Conservation (phyloP, 1,139 yeast genomes). For the Geotrichum restrictum region DNA sequence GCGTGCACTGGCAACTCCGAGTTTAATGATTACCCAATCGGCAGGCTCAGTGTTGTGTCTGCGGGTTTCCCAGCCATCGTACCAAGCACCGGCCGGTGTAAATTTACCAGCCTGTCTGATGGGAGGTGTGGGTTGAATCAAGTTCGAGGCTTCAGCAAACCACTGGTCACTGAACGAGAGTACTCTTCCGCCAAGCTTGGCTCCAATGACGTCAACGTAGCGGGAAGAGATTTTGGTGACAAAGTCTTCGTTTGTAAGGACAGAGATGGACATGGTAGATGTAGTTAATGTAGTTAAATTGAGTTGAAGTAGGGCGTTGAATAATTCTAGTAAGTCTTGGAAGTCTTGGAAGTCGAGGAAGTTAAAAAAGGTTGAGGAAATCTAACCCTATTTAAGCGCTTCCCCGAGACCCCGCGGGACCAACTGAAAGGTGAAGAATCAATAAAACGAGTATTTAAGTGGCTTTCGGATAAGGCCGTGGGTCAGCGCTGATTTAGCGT, state of each 20-base stretch:
- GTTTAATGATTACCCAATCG: constrained; percentile 77
- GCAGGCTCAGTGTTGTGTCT: constrained; percentile 80
- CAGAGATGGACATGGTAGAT: constrained; percentile 13
- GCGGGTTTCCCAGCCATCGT: constrained; percentile 97
- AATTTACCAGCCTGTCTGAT: constrained; percentile 75
- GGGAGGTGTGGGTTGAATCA: constrained; percentile 75
- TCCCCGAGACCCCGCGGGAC: neutral
- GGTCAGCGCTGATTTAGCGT: neutral
- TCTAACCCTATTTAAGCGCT: neutral
- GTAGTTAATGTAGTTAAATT: neutral
- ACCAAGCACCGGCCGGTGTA: constrained; percentile 90
- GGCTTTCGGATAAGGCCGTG: constrained; percentile 9
- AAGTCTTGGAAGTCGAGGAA: neutral
- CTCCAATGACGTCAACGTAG: constrained; percentile 61
- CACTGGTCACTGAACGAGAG: constrained; percentile 76
- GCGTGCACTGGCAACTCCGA: constrained; percentile 80
- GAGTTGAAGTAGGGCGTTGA: neutral
- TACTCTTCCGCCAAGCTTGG: constrained; percentile 73
- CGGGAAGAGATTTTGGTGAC: constrained; percentile 17
- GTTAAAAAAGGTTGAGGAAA: neutral
- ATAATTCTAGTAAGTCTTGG: neutral
- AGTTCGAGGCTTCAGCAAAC: constrained; percentile 91
- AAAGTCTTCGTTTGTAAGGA: constrained; percentile 16
- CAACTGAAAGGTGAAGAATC: neutral
- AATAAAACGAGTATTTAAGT: neutral